These are phyloP conservation scores for Colletotrichum karsti DNA, from an alignment of 2,329 filamentous ascomycete genomes.

Conservation along the genomic window DNA sequence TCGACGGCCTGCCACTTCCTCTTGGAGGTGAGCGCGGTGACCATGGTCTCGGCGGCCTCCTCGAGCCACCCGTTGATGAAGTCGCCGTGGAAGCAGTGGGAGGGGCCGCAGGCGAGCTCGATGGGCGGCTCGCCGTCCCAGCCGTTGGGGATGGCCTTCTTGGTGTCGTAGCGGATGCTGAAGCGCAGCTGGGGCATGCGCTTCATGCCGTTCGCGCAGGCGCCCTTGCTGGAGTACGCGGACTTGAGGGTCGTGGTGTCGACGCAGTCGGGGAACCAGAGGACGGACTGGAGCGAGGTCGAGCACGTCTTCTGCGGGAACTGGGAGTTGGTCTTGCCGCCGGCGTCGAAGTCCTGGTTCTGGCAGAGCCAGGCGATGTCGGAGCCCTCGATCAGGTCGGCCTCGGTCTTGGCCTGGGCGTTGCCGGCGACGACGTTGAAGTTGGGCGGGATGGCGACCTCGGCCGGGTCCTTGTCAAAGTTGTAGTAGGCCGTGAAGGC, in stretches of 20 bases:
- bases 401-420: conserved; percentile 42
- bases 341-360: conserved; percentile 14
- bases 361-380: conserved; percentile 27
- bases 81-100: conserved; percentile 52
- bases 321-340: conserved; percentile 14
- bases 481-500: conserved; percentile 56
- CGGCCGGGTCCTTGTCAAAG: conserved; percentile 47
- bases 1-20: conserved; percentile 33
- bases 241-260: conserved; percentile 27
- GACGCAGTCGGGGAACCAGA: conserved; percentile 35
- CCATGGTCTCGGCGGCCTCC: conserved; percentile 49
- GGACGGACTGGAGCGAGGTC: conserved; percentile 33
- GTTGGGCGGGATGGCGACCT: conserved; percentile 53
- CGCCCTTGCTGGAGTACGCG: conserved; percentile 29
- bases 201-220: conserved; percentile 50
- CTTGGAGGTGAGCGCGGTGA: conserved; percentile 41
- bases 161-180: conserved; percentile 52
- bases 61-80: conserved; percentile 54
- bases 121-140: conserved; percentile 55
- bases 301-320: conserved; percentile 34
- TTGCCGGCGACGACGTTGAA: conserved; percentile 51
- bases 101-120: conserved; percentile 49
- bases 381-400: conserved; percentile 22
- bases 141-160: conserved; percentile 48
- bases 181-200: conserved; percentile 57